A percentile compares a stretch with the other conserved stretches of the same genome.
These are phyloP conservation scores for Phylloporus sp. DNA, from an alignment of 768 basidiomycete species.

Conservation along the genomic window DNA sequence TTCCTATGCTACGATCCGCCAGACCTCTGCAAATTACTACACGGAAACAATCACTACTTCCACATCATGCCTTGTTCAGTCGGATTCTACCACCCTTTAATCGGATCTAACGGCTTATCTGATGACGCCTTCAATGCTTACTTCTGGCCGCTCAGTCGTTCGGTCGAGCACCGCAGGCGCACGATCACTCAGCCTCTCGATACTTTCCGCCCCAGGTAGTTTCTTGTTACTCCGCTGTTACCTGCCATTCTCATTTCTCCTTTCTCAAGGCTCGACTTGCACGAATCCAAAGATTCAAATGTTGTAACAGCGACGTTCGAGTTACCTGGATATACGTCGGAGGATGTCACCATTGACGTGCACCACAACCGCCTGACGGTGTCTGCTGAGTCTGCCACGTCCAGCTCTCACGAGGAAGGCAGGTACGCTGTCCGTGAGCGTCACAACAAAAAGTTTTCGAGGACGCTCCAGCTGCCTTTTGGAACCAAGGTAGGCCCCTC, in stretches of 20 bases:
- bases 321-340: conserved; percentile 37
- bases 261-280: conserved; percentile 42
- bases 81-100: too few species aligned
- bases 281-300: conserved; percentile 39
- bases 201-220: conserved; percentile 18
- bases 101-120: too few species aligned
- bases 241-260: not conserved
- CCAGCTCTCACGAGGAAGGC: too few species aligned
- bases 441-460: conserved; percentile 39
- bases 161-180: not conserved
- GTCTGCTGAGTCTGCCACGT: conserved; percentile 38
- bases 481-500: conserved; percentile 38
- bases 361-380: too few species aligned
- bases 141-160: not conserved
- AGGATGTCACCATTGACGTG: conserved; percentile 24
- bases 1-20: too few species aligned
- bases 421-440: conserved; percentile 37
- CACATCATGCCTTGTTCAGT: too few species aligned
- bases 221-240: not conserved
- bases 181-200: too few species aligned
- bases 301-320: conserved; percentile 50
- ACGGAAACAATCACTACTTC: too few species aligned
- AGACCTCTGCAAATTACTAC: too few species aligned
- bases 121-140: not conserved
- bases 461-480: conserved; percentile 42